A percentile compares a stretch with the other conserved stretches of the same genome.
Conservation (phyloP, 2,329 filamentous ascomycete species). For the Aureobasidium subglaciale region DNA sequence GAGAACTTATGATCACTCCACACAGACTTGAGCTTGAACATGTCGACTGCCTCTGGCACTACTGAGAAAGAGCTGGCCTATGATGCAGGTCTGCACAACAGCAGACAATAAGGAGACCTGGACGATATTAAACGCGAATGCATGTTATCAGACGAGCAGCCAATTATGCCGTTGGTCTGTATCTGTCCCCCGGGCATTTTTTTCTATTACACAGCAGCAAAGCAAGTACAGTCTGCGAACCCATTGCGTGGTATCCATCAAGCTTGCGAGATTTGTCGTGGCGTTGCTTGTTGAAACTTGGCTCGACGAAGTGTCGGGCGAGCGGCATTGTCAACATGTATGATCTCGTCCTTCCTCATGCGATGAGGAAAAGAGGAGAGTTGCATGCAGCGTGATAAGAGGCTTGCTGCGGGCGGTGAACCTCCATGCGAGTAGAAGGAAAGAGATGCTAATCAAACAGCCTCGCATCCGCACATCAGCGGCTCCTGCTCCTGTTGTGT, state of each 20-base stretch:
- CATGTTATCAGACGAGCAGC: not conserved
- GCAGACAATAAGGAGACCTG: no score
- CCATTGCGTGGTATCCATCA: not conserved
- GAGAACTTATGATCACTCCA: not conserved
- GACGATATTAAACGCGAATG: no score
- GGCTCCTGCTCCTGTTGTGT: not conserved
- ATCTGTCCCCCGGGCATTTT: not conserved
- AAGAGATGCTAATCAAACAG: no score
- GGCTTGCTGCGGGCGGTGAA: not conserved
- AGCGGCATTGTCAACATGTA: not conserved
- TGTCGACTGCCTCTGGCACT: not conserved
- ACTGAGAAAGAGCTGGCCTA: no score
- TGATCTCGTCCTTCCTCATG: not conserved
- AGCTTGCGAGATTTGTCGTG: not conserved
- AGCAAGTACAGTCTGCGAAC: not conserved
- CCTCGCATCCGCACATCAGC: no score
- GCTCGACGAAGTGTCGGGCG: not conserved
- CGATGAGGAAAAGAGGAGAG: not conserved
- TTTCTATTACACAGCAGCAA: no score
- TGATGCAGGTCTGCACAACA: no score
- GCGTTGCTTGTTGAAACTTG: slow-evolving; percentile 9
- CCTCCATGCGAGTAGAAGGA: no score
- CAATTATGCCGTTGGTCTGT: not conserved
- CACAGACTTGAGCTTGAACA: no score
- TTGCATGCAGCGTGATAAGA: not conserved